Percentiles rank a stretch among this genome's conserved stretches.
These are phyloP conservation scores for Colletotrichum tropicicola DNA, from an alignment of 2,329 filamentous ascomycete species.

Conservation along the genomic window DNA sequence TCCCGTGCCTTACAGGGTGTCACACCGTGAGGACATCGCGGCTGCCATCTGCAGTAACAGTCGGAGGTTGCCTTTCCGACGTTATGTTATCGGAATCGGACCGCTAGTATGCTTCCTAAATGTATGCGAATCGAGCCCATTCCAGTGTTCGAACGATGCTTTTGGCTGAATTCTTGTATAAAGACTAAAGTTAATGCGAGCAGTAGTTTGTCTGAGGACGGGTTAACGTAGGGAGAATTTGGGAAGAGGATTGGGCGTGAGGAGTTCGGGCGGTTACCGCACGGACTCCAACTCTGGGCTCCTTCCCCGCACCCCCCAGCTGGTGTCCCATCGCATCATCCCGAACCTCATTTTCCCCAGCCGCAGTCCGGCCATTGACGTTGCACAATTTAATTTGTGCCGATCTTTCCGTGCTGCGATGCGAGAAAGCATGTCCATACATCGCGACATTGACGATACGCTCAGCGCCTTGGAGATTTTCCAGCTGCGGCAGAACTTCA, in stretches of 20 bases:
- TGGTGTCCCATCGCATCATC: background rate
- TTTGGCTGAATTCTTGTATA: too few relatives aligned
- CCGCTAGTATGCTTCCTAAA: background rate
- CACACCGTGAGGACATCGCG: background rate
- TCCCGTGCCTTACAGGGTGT: background rate
- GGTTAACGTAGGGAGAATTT: too few relatives aligned
- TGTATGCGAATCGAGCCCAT: too few relatives aligned
- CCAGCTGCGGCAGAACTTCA: conserved; percentile 40
- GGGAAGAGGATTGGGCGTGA: too few relatives aligned
- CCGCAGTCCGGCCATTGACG: background rate
- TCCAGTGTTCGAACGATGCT: too few relatives aligned
- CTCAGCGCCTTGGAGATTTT: background rate
- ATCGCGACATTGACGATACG: background rate
- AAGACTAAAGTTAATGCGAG: too few relatives aligned
- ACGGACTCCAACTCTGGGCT: conserved; percentile 11
- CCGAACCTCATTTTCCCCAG: too few relatives aligned
- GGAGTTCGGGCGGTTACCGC: background rate
- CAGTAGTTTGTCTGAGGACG: too few relatives aligned
- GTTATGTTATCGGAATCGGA: background rate
- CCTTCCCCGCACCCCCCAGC: conserved; percentile 8
- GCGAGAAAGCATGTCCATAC: background rate
- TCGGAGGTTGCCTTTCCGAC: background rate
- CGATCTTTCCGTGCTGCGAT: background rate
- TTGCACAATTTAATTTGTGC: background rate
- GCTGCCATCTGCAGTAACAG: background rate